Evolutionary conservation across 2,329 filamentous ascomycete genomes (phyloP).

Genomic region (Hymenoscyphus fructigenus): DNA sequence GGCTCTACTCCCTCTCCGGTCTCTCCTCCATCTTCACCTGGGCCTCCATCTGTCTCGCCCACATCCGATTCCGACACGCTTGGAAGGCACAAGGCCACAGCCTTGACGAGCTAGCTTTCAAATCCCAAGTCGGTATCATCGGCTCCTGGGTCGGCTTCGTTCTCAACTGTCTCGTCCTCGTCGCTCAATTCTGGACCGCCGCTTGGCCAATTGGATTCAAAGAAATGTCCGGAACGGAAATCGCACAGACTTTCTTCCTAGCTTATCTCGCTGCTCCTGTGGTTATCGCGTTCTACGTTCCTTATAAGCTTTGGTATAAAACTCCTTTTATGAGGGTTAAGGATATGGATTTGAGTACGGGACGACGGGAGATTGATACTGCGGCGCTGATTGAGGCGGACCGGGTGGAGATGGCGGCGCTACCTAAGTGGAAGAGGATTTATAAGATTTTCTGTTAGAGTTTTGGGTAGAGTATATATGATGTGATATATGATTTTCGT

Average conservation of each 20-base stretch:
- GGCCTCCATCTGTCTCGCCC: conserved; percentile 63
- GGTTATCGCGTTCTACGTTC: conserved; percentile 46
- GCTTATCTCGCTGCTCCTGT: conserved; percentile 51
- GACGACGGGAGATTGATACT: conserved; percentile 79
- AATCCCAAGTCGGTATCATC: conserved; percentile 55
- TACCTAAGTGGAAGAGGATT: conserved; percentile 72
- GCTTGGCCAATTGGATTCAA: conserved; percentile 49
- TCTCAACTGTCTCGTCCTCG: conserved; percentile 48
- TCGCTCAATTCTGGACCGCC: conserved; percentile 43
- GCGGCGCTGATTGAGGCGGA: conserved; percentile 76
- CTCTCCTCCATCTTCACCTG: conserved; percentile 61
- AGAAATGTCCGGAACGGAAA: conserved; percentile 24
- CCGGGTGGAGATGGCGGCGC: conserved; percentile 64
- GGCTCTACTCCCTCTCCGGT: conserved; percentile 64
- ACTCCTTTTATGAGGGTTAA: conserved; percentile 64
- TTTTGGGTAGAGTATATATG: not conserved
- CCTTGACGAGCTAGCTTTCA: conserved; percentile 65
- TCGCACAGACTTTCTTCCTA: conserved; percentile 56
- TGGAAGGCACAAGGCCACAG: conserved; percentile 58
- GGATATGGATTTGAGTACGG: conserved; percentile 84
- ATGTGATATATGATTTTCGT: not conserved
- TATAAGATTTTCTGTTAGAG: conserved; percentile 70
- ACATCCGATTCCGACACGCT: conserved; percentile 66
- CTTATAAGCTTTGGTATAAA: conserved; percentile 50
- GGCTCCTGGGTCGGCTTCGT: conserved; percentile 63